phyloP scores from a whole-genome alignment of 2,329 filamentous ascomycete genomes.

The Fusarium palustre region DNA sequence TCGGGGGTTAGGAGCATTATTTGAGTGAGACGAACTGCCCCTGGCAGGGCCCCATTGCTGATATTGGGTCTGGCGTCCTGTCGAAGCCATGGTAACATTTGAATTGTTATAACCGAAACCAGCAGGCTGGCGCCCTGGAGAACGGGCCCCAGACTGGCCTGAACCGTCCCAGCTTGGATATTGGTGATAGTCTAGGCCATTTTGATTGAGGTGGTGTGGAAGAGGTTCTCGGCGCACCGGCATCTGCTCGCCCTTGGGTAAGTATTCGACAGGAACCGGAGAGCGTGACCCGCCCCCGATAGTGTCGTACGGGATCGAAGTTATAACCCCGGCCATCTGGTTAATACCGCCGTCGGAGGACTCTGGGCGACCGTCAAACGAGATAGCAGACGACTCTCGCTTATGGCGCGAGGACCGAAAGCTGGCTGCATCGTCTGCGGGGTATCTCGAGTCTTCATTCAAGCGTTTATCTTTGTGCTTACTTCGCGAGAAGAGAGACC shows the following conservation, averaged over 20 bases:
- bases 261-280: slow-evolving; percentile 78
- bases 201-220: slow-evolving; percentile 86
- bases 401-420: slow-evolving; percentile 79
- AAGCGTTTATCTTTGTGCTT: slow-evolving; percentile 80
- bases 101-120: slow-evolving; percentile 61
- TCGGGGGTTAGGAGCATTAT: slow-evolving; percentile 65
- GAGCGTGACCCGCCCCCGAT: slow-evolving; percentile 73
- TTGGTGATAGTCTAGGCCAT: slow-evolving; percentile 84
- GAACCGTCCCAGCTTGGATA: slow-evolving; percentile 79
- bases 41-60: slow-evolving; percentile 77
- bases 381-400: slow-evolving; percentile 77
- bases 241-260: slow-evolving; percentile 74
- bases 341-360: slow-evolving; percentile 75
- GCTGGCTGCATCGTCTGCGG: slow-evolving; percentile 70
- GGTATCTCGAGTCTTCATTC: slow-evolving; percentile 68
- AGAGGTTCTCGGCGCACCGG: slow-evolving; percentile 76
- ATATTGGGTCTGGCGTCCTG: slow-evolving; percentile 77
- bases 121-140: slow-evolving; percentile 71
- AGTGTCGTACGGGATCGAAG: slow-evolving; percentile 87
- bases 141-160: slow-evolving; percentile 63
- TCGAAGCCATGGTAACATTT: slow-evolving; percentile 78
- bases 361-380: slow-evolving; percentile 71
- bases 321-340: slow-evolving; percentile 84
- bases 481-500: slow-evolving; percentile 89
- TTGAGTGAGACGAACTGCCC: slow-evolving; percentile 66